Evolutionary conservation across 139 green algal genomes (phyloP).

Genomic region (Choricystis sp.): DNA sequence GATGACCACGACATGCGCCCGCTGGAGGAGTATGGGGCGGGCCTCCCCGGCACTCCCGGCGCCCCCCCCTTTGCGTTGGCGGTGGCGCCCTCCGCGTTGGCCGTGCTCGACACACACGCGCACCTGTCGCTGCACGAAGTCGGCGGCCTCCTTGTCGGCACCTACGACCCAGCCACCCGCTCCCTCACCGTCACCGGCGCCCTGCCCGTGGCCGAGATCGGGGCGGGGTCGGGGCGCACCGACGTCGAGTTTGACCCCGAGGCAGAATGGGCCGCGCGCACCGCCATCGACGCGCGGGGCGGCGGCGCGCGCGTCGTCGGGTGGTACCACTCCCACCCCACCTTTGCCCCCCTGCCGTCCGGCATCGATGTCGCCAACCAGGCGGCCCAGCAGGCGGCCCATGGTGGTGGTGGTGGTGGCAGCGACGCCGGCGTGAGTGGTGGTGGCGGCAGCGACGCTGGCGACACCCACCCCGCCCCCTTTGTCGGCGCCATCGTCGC

Average conservation of each 20-base stretch:
- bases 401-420: slow-evolving; percentile 1
- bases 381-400: slow-evolving; percentile 22
- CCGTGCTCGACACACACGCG: slow-evolving; percentile 60
- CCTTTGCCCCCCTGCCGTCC: slow-evolving; percentile 34
- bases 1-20: slow-evolving; percentile 29
- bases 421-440: slow-evolving; percentile 2
- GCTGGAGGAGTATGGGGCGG: slow-evolving; percentile 26
- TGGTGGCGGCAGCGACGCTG: neutral
- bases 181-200: slow-evolving; percentile 13
- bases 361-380: slow-evolving; percentile 58
- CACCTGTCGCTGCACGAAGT: slow-evolving; percentile 50
- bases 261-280: slow-evolving; percentile 26
- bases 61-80: slow-evolving; percentile 37
- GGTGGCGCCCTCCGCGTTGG: slow-evolving; percentile 23
- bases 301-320: slow-evolving; percentile 27
- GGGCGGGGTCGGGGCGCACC: neutral
- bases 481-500: slow-evolving; percentile 53
- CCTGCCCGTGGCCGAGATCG: slow-evolving; percentile 12
- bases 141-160: slow-evolving; percentile 48
- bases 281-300: neutral
- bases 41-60: slow-evolving; percentile 5
- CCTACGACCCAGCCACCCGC: slow-evolving; percentile 15
- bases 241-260: slow-evolving; percentile 60
- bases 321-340: slow-evolving; percentile 63
- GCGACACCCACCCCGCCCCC: neutral